phyloP scores from a whole-genome alignment of 371 early-diverging fungal genomes.

The Nosema muscidifuracis region DNA sequence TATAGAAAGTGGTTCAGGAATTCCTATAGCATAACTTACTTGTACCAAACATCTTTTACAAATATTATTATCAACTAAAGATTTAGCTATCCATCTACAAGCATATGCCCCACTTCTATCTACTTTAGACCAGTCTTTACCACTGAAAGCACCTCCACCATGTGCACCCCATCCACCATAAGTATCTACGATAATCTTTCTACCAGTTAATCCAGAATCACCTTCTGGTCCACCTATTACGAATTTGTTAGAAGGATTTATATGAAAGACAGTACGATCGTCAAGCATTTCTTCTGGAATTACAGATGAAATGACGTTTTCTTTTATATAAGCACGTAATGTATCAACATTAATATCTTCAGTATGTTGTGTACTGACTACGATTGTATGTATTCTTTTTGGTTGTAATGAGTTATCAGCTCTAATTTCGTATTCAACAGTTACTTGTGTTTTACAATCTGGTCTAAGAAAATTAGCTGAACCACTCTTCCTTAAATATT shows the following conservation, averaged over 20 bases:
- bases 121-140: conserved; percentile 99
- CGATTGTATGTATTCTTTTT: conserved; percentile 87
- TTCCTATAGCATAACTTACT: conserved; percentile 97
- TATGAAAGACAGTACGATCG: conserved; percentile 78
- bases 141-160: conserved; percentile 98
- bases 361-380: conserved; percentile 93
- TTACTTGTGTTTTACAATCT: conserved; percentile 98
- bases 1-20: conserved; percentile 88
- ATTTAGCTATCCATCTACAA: conserved; percentile 90
- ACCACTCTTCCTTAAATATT: conserved; percentile 81
- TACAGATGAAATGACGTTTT: conserved; percentile 82
- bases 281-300: conserved; percentile 80
- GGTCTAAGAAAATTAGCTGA: conserved; percentile 82
- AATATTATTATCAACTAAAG: conserved; percentile 80
- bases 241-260: conserved; percentile 96
- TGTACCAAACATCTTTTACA: conserved; percentile 88
- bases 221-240: conserved; percentile 98
- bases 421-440: conserved; percentile 90
- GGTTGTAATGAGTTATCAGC: conserved; percentile 78
- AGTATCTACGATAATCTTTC: conserved; percentile 89
- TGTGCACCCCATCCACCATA: conserved; percentile 93
- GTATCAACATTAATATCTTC: conserved; percentile 73
- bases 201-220: conserved; percentile 96
- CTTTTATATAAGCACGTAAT: conserved; percentile 76
- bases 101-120: conserved; percentile 98